Evolutionary conservation across 192 early-diverging fungal species (phyloP), one percentile per base, ranked within the genome.

Genomic region (Neocallimastix lanati): DNA sequence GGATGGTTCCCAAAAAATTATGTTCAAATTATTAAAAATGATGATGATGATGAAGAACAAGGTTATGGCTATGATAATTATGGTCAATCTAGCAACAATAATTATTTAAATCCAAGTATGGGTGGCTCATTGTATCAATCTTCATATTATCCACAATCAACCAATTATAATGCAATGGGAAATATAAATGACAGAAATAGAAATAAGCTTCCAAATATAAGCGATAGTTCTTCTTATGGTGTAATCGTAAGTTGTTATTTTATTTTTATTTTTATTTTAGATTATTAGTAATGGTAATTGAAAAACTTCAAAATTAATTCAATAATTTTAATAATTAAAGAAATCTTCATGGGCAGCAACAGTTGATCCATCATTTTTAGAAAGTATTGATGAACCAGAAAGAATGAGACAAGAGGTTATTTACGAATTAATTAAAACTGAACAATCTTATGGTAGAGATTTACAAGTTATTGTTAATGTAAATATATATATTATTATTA

Each of bases 331-430:
- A 78, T 79, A 29, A 28, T 80, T n/a, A n/a, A 28, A 76, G 76
- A 29, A 12, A 14, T 28, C 80, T n/a, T 28, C 82, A 29, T 90
- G 90, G 90, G 85, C 84, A 29, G 82, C 85, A 13, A 81, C 83
- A 2, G 84, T 92, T 78, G 86, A 86, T 58, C 83, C 84, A 28
- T 29, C 82, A 25, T 80, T 85, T 2, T 76, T 91, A 5, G 80
- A 85, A 27, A 80, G 82, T 27, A 82, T 93, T 13, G 78, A 84
- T 78, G 79, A 84, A 29, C 91, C 93, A 28, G 93, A 94, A 38
- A 83, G 87, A 28, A 93, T 90, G 81, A 85, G 94, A 15, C 93
- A 93, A 80, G 94, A 95, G 82, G 92, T 93, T 2, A 94, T 95
- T 76, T 90, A 86, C 81, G 94, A 95, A 83, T 80, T 95, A 27